Conservation (phyloP, 169 alveolate species). For the Plasmodium coatneyi region DNA sequence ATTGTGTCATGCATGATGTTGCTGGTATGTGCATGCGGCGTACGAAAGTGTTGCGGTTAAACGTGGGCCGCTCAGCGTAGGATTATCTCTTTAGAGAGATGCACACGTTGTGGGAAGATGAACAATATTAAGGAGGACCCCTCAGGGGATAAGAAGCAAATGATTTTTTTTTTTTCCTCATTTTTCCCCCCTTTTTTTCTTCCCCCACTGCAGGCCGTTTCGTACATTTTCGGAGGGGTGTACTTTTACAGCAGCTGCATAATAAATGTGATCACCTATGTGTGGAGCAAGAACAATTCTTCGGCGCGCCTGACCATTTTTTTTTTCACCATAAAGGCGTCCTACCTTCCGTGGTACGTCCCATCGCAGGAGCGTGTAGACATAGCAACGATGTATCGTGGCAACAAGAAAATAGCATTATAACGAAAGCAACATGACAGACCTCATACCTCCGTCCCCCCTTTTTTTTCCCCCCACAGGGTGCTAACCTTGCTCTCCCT, state of each 20-base stretch:
- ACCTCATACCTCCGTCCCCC: background rate
- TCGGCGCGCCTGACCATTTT: slow-evolving; percentile 88
- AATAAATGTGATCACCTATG: slow-evolving; percentile 93
- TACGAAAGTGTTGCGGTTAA: background rate
- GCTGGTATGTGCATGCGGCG: slow-evolving; percentile 53
- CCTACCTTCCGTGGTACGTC: slow-evolving; percentile 91
- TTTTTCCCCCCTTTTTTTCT: background rate
- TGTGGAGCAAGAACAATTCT: slow-evolving; percentile 94
- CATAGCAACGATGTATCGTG: background rate
- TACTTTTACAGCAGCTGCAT: slow-evolving; percentile 92
- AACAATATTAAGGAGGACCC: background rate
- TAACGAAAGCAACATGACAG: background rate
- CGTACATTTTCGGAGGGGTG: slow-evolving; percentile 85
- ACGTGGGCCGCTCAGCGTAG: background rate
- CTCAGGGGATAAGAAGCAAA: slow-evolving; percentile 4
- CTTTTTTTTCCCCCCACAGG: slow-evolving; percentile 57
- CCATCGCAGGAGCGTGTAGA: background rate
- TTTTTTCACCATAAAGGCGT: slow-evolving; percentile 91
- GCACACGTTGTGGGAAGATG: background rate
- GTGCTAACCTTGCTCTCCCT: slow-evolving; percentile 86
- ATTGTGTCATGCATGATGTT: slow-evolving; percentile 84
- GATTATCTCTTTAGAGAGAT: background rate
- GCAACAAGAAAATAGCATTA: background rate
- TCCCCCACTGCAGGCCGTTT: slow-evolving; percentile 66
- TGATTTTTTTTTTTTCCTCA: background rate